These are phyloP conservation scores for Phaffomyces antillensis DNA, from an alignment of 805 yeast genomes.

Conservation along the genomic window DNA sequence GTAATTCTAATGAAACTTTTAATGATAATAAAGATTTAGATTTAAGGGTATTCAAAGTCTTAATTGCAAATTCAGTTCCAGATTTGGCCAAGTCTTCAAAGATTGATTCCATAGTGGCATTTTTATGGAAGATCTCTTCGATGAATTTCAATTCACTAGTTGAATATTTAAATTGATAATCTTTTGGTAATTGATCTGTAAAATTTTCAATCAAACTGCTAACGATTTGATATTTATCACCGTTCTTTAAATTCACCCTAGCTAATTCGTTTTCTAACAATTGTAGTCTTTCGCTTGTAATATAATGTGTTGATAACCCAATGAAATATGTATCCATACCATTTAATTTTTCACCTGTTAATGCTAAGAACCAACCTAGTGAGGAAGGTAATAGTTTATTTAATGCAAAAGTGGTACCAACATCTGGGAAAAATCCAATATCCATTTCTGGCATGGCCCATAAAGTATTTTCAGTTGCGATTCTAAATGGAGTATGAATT, in stretches of 20 bases:
- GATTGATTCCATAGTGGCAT: conserved; percentile 38
- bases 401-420: conserved; percentile 86
- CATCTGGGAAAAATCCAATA: conserved; percentile 95
- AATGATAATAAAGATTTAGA: conserved; percentile 75
- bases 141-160: conserved; percentile 53
- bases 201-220: conserved; percentile 76
- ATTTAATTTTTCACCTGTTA: conserved; percentile 72
- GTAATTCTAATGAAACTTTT: conserved; percentile 60
- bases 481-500: conserved; percentile 85
- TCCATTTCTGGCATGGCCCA: conserved; percentile 98
- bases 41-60: conserved; percentile 47
- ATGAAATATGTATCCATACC: conserved; percentile 78
- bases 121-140: conserved; percentile 57
- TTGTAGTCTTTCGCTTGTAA: conserved; percentile 56
- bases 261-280: conserved; percentile 61
- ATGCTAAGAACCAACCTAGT: conserved; percentile 76
- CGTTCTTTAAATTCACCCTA: conserved; percentile 23
- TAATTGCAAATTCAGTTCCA: conserved; percentile 59
- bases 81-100: conserved; percentile 41
- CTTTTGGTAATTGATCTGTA: conserved; percentile 56
- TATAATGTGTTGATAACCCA: conserved; percentile 89
- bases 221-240: conserved; percentile 37
- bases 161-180: conserved; percentile 52
- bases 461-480: conserved; percentile 86
- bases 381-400: conserved; percentile 71